Evolutionary conservation across 805 yeast genomes (phyloP), one percentile per base, ranked within the genome.

Genomic region (Candida loeiensis): DNA sequence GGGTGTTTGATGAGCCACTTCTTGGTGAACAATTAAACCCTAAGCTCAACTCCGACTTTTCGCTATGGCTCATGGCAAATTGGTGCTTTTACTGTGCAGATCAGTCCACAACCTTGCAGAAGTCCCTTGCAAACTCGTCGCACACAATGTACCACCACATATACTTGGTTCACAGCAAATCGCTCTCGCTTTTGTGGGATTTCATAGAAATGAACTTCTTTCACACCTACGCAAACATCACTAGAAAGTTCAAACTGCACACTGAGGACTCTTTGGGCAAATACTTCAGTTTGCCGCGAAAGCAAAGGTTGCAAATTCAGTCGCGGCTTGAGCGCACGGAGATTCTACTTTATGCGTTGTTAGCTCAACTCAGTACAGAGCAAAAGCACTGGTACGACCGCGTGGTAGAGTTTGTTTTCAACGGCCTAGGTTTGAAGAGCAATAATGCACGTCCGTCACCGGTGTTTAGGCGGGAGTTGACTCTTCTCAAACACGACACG

Each of bases 81-180:
- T 68, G 73, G 73, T 45, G 63, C 8, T 61, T 64, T 34, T 51
- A 50, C 45, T 68, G 73, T 47, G 66, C 68, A 6, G 59, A 59
- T 19, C 40, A 46, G 39, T 50, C 60, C 11, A 42, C 56, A 5
- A 45, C 51, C 28, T 48, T 51, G 37, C 56, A 56, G 39, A 32
- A 13, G 12, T 38, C 39, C 9, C 45, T 49, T 13, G 46, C 49
- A 32, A 49, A 55, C 42, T 50, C 61, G 2, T 9, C 41, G 5
- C 41, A 32, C 25, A 47, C 59, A 1, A 42, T 46, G 22, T 56
- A 51, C 31, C 63, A 60, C 43, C 21, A 34, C 4, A 48, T 62
- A n/a, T 65, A 55, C 40, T 19, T 21, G 8, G 41, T 61, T 6
- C 59, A 62, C 24, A 40, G 43, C 5, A 48, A 45, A 8, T 39